phyloP scores from a whole-genome alignment of 192 early-diverging fungal species.

The Umbelopsis vinacea region DNA sequence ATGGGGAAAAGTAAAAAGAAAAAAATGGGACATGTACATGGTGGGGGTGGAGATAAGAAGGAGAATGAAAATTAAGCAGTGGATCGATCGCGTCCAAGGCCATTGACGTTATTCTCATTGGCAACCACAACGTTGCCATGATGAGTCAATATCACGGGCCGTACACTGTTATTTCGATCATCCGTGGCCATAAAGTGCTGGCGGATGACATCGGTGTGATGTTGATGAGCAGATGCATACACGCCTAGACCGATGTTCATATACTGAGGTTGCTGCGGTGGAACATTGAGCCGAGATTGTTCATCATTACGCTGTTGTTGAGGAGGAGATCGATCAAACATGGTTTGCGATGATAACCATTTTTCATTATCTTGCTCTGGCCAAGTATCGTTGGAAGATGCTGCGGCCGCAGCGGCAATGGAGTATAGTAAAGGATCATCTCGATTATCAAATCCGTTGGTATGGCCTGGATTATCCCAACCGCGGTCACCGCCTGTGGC shows the following conservation, averaged over 20 bases:
- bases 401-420: slow-evolving; percentile 2
- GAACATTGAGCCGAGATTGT: neutral
- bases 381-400: neutral
- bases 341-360: neutral
- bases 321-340: slow-evolving; percentile 3
- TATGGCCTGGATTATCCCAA: neutral
- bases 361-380: slow-evolving; percentile 6
- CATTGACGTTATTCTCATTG: neutral
- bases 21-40: neutral
- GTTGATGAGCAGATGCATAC: slow-evolving; percentile 43
- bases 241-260: slow-evolving; percentile 40
- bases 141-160: slow-evolving; percentile 25
- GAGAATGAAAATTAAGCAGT: neutral
- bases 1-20: neutral
- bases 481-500: neutral
- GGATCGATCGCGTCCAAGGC: neutral
- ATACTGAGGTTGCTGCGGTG: slow-evolving; percentile 23
- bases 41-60: neutral
- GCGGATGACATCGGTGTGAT: slow-evolving; percentile 40
- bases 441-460: neutral
- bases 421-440: slow-evolving; percentile 2
- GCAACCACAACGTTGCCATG: slow-evolving; percentile 29
- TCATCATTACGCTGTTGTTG: neutral
- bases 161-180: slow-evolving; percentile 11
- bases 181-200: slow-evolving; percentile 28